Evolutionary conservation across 257 asterid species (phyloP), one percentile per base, ranked within the genome.

Genomic region (Capsicum chinense): DNA sequence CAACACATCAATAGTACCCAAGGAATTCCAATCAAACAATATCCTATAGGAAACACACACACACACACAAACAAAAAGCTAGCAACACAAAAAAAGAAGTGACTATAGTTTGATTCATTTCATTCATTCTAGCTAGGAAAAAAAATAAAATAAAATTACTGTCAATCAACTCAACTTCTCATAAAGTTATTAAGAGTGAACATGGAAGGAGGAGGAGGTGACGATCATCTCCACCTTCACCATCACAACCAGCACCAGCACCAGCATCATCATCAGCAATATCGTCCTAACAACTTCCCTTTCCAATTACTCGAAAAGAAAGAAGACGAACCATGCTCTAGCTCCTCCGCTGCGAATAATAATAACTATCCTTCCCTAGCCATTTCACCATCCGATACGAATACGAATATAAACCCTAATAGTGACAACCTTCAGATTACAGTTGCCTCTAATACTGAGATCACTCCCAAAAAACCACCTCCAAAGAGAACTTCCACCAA

Each of bases 261-360:
- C 7, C 80, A 74, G 3, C 80, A 26, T 26, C 33, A 73, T 76
- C 81, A 76, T 3, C 81, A 54, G 0, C 81, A 54, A 33, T 78
- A 78, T 63, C 56, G 83, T 70, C 93, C 84, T 86, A 94, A 68
- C 10, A 82, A 68, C 63, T 95, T 95, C 83, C 99, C 99, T 2
- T 95, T 95, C 87, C 98, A 92, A 85, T 85, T 95, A 63, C 95
- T 95, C 57, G 99, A 94, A 81, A 94, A 93, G 92, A 94, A 92
- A 64, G 97, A 89, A 64, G 93, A 90, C 37, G 90, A 86, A 64
- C 79, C 88, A 2, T 81, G 87, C 3, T 85, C 90, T 4, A 84
- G 90, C 83, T 87, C 83, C 42, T 87, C 87, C 68, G 76, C 87
- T 67, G 85, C 83, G 63, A 62, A 81, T 16, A 57, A 79, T 16